Percentiles rank a stretch among this genome's conserved stretches.
These are phyloP conservation scores for Saccharomycopsis sp. DNA, from an alignment of 805 yeast species.

Conservation along the genomic window DNA sequence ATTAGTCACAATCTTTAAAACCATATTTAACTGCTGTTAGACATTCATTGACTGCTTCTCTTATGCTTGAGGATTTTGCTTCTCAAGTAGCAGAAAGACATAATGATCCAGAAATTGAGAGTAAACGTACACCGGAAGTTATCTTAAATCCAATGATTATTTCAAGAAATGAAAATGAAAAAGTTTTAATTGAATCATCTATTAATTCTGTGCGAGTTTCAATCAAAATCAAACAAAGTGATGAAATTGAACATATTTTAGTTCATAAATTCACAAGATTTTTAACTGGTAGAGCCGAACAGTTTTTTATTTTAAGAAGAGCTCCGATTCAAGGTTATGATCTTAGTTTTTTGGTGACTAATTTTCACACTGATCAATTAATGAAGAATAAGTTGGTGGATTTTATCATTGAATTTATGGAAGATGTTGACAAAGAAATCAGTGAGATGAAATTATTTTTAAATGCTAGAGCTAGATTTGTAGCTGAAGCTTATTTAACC, in stretches of 20 bases:
- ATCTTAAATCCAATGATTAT: constrained; percentile 81
- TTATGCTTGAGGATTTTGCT: constrained; percentile 86
- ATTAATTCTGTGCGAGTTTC: constrained; percentile 87
- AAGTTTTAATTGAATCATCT: constrained; percentile 86
- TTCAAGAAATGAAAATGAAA: constrained; percentile 88
- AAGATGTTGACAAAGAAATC: constrained; percentile 96
- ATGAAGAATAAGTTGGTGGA: constrained; percentile 91
- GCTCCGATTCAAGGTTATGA: constrained; percentile 86
- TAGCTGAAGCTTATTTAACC: constrained; percentile 90
- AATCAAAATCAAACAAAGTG: constrained; percentile 92
- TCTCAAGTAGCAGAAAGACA: constrained; percentile 96
- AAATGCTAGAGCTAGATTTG: constrained; percentile 95
- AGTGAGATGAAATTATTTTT: constrained; percentile 96
- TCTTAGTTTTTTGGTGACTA: constrained; percentile 86
- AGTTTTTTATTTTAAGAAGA: constrained; percentile 84
- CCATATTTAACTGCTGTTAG: constrained; percentile 94
- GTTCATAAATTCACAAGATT: constrained; percentile 93
- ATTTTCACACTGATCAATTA: constrained; percentile 92
- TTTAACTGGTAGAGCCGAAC: constrained; percentile 91
- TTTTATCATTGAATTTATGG: constrained; percentile 97
- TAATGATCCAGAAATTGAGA: constrained; percentile 94
- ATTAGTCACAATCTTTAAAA: constrained; percentile 96
- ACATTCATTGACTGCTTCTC: constrained; percentile 84
- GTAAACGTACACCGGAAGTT: constrained; percentile 70
- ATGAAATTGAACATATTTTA: constrained; percentile 88